Percentiles rank a stretch among this genome's conserved stretches.
Evolutionary conservation across 805 yeast genomes (phyloP).

Genomic region (Candida rishiriensis): DNA sequence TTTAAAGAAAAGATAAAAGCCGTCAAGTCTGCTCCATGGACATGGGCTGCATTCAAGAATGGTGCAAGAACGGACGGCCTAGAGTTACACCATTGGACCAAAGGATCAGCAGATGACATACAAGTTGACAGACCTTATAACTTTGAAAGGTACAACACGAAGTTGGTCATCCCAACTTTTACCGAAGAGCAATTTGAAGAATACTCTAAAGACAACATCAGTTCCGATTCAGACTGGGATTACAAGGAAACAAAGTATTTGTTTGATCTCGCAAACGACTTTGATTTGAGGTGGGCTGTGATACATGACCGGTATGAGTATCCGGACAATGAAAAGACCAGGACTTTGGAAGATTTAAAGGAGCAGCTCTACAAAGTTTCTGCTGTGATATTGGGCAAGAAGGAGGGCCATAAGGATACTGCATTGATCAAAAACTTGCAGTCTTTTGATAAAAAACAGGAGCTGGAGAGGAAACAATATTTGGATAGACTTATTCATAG

Average conservation of each 20-base stretch:
- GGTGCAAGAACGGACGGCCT: constrained; percentile 47
- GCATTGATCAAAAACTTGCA: constrained; percentile 55
- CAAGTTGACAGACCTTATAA: constrained; percentile 42
- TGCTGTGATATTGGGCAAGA: constrained; percentile 42
- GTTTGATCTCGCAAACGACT: constrained; percentile 60
- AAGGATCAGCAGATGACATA: constrained; percentile 46
- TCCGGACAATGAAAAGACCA: constrained; percentile 33
- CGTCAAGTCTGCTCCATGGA: constrained; percentile 81
- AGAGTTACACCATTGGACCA: constrained; percentile 78
- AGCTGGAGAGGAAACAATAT: constrained; percentile 75
- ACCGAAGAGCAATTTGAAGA: constrained; percentile 54
- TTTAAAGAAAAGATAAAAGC: constrained; percentile 62
- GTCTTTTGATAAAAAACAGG: constrained; percentile 64
- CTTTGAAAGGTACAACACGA: constrained; percentile 72
- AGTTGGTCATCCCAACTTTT: constrained; percentile 65
- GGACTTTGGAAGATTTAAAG: constrained; percentile 76
- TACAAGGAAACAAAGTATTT: constrained; percentile 74
- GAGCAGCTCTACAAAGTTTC: constrained; percentile 74
- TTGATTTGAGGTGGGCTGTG: constrained; percentile 67
- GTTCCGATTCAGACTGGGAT: constrained; percentile 45
- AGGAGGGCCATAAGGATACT: constrained; percentile 38
- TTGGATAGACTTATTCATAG: constrained; percentile 71
- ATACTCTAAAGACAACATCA: constrained; percentile 29
- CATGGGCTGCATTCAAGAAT: constrained; percentile 55
- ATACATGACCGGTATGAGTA: constrained; percentile 56